phyloP scores from a whole-genome alignment of 2,329 filamentous ascomycete genomes.

The Ophiocordyceps camponoti-floridani region DNA sequence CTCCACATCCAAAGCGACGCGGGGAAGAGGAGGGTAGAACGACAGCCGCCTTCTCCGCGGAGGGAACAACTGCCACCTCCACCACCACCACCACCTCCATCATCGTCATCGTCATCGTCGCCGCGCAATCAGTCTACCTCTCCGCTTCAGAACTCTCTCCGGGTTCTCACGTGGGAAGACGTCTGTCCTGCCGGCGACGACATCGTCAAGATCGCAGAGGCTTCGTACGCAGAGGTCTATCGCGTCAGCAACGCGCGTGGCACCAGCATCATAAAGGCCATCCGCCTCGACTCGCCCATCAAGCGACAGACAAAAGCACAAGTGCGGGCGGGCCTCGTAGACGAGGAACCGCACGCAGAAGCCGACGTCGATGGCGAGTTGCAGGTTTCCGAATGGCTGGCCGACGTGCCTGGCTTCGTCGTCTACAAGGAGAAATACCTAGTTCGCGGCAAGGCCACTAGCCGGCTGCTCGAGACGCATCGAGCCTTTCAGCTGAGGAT shows the following conservation, averaged over 20 bases:
- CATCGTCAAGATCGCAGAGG: constrained; percentile 47
- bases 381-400: constrained; percentile 43
- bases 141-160: constrained; percentile 10
- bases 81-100: neutral
- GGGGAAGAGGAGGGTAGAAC: neutral
- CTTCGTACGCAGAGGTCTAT: constrained; percentile 49
- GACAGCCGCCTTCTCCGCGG: no score
- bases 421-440: constrained; percentile 47
- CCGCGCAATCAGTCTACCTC: neutral
- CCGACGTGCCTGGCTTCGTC: constrained; percentile 46
- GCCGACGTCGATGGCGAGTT: constrained; percentile 39
- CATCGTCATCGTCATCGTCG: neutral
- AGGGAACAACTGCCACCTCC: no score
- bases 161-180: constrained; percentile 36
- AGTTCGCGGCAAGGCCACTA: constrained; percentile 35
- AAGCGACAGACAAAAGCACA: constrained; percentile 39
- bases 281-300: constrained; percentile 39
- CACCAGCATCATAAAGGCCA: constrained; percentile 47
- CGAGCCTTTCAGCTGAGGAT: constrained; percentile 34
- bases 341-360: constrained; percentile 38
- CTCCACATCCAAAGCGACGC: constrained; percentile 9
- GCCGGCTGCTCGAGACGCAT: constrained; percentile 38
- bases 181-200: constrained; percentile 32
- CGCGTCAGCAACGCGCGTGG: constrained; percentile 39
- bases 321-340: constrained; percentile 32